Evolutionary conservation across 495 filamentous ascomycete species (phyloP).

Genomic region (Clavariopsis aquatica): DNA sequence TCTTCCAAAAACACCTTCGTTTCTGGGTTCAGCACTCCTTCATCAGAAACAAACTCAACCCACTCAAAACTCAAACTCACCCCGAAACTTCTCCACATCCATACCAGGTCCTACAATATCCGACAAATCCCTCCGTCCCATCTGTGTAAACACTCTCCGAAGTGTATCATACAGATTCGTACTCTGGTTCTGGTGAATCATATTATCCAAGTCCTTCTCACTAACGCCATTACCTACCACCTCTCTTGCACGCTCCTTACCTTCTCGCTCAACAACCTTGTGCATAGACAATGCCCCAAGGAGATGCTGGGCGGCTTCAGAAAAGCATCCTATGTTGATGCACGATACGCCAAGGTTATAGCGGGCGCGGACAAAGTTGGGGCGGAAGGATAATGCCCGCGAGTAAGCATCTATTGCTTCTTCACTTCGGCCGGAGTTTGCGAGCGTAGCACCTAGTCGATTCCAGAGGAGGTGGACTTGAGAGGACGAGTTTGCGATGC

Average conservation of each 20-base stretch:
- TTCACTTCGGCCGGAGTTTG: constrained; percentile 88
- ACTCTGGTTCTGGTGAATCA: constrained; percentile 90
- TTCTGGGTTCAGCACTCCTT: not conserved
- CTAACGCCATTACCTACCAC: constrained; percentile 65
- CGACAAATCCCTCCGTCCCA: constrained; percentile 83
- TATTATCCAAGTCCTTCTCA: constrained; percentile 72
- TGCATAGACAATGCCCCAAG: constrained; percentile 95
- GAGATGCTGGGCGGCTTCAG: constrained; percentile 91
- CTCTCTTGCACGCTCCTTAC: constrained; percentile 76
- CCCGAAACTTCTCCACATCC: constrained; percentile 85
- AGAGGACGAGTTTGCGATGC: constrained; percentile 68
- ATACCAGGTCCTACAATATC: constrained; percentile 85
- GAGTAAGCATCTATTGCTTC: constrained; percentile 97
- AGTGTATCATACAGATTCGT: constrained; percentile 95
- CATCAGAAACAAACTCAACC: not conserved
- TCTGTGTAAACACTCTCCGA: constrained; percentile 87
- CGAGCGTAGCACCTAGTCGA: constrained; percentile 90
- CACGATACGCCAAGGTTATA: constrained; percentile 97
- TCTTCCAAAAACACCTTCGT: not conserved
- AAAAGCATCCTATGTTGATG: constrained; percentile 95
- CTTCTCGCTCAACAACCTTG: constrained; percentile 84
- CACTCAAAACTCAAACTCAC: constrained; percentile 73
- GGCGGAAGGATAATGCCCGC: constrained; percentile 79
- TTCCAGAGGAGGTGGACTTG: constrained; percentile 97
- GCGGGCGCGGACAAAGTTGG: constrained; percentile 93